phyloP scores from a whole-genome alignment of 139 green algal species.

The Chlorella sp. region DNA sequence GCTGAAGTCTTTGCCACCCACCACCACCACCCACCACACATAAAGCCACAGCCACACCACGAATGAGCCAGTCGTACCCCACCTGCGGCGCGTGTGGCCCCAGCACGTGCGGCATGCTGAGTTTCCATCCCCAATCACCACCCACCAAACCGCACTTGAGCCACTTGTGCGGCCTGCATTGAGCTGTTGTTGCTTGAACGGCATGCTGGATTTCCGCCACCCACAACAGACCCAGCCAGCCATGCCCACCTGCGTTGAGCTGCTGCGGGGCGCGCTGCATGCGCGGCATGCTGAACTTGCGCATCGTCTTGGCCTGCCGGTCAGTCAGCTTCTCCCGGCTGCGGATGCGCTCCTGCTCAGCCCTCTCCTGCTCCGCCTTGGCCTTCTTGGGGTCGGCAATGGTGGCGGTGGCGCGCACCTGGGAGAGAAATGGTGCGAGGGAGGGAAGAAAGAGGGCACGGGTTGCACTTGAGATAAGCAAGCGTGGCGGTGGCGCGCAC shows the following conservation, averaged over 20 bases:
- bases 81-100: too few species aligned
- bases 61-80: too few species aligned
- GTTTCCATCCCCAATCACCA: too few species aligned
- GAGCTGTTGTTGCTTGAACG: neutral
- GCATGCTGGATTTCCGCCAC: neutral
- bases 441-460: too few species aligned
- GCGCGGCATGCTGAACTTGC: slow-evolving; percentile 16
- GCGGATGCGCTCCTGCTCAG: slow-evolving; percentile 53
- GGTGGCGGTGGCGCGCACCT: slow-evolving; percentile 50
- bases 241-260: slow-evolving; percentile 28
- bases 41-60: too few species aligned
- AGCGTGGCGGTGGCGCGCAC: too few species aligned
- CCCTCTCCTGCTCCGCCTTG: slow-evolving; percentile 50
- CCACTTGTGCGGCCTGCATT: too few species aligned
- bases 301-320: slow-evolving; percentile 40
- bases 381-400: slow-evolving; percentile 50
- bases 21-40: too few species aligned
- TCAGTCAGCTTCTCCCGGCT: slow-evolving; percentile 41
- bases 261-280: slow-evolving; percentile 16
- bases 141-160: too few species aligned
- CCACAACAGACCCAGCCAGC: too few species aligned
- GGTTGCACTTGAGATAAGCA: too few species aligned
- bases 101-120: neutral
- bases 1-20: too few species aligned
- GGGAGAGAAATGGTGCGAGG: neutral